A percentile compares a stretch with the other conserved stretches of the same genome.
These are phyloP conservation scores for Neckera pumila DNA, from an alignment of 225 moss, liverwort and hornwort genomes.

Conservation along the genomic window DNA sequence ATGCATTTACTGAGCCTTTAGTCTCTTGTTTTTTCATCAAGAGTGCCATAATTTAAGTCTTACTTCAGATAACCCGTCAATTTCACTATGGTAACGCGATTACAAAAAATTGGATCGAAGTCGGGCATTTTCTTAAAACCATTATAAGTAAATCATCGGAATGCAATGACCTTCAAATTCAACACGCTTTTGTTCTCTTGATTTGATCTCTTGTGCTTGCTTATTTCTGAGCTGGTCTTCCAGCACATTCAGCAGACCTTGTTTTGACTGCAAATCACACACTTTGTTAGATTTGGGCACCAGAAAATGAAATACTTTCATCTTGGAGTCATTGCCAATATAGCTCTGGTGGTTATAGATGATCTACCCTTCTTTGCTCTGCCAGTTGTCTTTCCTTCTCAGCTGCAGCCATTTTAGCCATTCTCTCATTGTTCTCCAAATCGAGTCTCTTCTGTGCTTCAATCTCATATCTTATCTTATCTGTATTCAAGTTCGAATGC, in stretches of 20 bases:
- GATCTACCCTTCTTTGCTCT: constrained; percentile 26
- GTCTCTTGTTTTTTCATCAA: neutral
- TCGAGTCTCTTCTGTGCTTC: constrained; percentile 41
- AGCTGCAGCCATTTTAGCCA: constrained; percentile 33
- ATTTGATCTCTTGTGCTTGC: constrained; percentile 73
- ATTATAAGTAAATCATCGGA: neutral
- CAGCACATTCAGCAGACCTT: constrained; percentile 72
- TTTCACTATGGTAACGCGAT: neutral
- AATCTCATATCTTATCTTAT: constrained; percentile 29
- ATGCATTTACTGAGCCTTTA: neutral
- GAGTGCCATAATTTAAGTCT: neutral
- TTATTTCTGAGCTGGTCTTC: constrained; percentile 87
- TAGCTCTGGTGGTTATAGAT: neutral
- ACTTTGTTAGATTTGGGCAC: neutral
- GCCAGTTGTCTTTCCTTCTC: constrained; percentile 37
- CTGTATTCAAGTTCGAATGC: neutral
- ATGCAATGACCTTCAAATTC: constrained; percentile 57
- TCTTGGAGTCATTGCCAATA: neutral
- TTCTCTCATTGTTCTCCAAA: constrained; percentile 42
- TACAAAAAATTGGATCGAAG: neutral
- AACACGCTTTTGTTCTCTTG: constrained; percentile 80
- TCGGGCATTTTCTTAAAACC: neutral
- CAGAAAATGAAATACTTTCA: neutral
- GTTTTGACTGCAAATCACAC: constrained; percentile 56
- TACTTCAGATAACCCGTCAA: neutral